Evolutionary conservation across 306 rosid species (phyloP), one percentile per base, ranked within the genome.

Genomic region (Crotalaria pallida): DNA sequence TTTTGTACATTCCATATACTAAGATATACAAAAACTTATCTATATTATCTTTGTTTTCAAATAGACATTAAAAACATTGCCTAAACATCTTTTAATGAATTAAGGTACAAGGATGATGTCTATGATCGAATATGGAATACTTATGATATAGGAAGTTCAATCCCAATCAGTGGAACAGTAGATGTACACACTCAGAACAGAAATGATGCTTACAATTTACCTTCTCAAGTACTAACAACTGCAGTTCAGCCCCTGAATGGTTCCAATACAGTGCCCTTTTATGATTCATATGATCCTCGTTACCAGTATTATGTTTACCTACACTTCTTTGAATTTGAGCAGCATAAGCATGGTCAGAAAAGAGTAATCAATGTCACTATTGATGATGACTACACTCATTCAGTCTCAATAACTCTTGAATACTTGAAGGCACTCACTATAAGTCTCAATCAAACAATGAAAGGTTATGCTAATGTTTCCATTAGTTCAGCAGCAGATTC

Each of bases 291-390:
- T 1, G 10, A 10, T 0, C 3, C 3, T 40, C 4, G n/a, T 40
- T 10, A 40, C n/a, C 45, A 19, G 11, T 65, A 47, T 53, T 76
- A 63, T 17, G 59, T 47, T 9, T 82, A 72, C 61, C 29, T 85
- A 66, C 71, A 79, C 71, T 47, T 82, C 34, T 76, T 76, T 10
- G 89, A 85, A 55, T 61, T 85, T 33, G 66, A 65, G n/a, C 23
- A 53, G 57, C 79, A 70, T 4, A 24, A 23, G 10, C 12, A 44
- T 2, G 73, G 70, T 23, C 64, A 80, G 53, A 62, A 76, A 38
- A 82, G 85, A 23, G 44, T 65, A 40, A 60, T 76, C 56, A 19
- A 48, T 7, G 43, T 85, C 50, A 57, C 29, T 5, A 7, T 60
- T 16, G 71, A 80, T 23, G 83, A 68, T 17, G 4, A 18, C n/a